Evolutionary conservation across 78 protist species (phyloP).

Genomic region (Pelomyxa schiedti): DNA sequence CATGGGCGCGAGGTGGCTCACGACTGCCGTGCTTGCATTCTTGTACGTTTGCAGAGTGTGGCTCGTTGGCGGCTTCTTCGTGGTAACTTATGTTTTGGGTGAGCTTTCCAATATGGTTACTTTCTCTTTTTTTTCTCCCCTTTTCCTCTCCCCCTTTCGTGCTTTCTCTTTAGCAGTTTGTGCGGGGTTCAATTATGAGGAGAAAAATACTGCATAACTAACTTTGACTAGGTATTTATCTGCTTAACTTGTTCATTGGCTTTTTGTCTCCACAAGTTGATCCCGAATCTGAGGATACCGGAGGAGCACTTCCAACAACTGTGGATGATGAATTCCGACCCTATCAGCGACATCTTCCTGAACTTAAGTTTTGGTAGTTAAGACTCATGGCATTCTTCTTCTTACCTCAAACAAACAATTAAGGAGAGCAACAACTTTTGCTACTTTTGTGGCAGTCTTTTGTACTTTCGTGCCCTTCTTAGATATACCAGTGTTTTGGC

Average conservation of each 20-base stretch:
- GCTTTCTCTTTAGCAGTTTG: not conserved
- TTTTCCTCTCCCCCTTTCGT: too few species aligned
- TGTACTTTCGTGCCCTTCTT: conserved; percentile 49
- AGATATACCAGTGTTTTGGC: conserved; percentile 93
- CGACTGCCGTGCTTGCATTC: not conserved
- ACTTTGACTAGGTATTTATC: conserved; percentile 82
- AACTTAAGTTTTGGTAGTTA: conserved; percentile 79
- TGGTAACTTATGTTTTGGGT: not conserved
- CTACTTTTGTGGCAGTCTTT: conserved; percentile 33
- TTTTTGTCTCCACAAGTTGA: conserved; percentile 80
- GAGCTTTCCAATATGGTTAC: too few species aligned
- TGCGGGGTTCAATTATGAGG: not conserved
- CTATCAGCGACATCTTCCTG: conserved; percentile 76
- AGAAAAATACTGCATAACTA: not conserved
- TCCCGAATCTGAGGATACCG: conserved; percentile 55
- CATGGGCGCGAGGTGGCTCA: not conserved
- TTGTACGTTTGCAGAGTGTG: not conserved
- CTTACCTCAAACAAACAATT: not conserved
- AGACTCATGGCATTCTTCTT: not conserved
- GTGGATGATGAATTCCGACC: conserved; percentile 78
- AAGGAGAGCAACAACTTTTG: conserved; percentile 47
- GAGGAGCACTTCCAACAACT: conserved; percentile 54
- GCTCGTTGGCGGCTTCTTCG: not conserved
- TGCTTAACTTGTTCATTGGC: conserved; percentile 69
- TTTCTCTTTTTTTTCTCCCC: too few species aligned